These are phyloP conservation scores for Coccomyxa sp. DNA, from an alignment of 139 green algal species.

Conservation along the genomic window DNA sequence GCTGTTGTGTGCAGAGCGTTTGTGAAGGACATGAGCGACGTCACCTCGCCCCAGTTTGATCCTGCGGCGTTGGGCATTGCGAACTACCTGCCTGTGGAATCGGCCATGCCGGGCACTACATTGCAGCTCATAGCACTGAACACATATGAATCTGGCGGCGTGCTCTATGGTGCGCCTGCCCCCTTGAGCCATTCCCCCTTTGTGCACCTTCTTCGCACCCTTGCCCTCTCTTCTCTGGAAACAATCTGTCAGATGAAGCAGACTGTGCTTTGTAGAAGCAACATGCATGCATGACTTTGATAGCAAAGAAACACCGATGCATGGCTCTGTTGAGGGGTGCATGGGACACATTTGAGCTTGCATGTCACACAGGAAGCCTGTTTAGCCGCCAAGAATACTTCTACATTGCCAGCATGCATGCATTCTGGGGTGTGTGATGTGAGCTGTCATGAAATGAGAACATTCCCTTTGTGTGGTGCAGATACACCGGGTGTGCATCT, in stretches of 20 bases:
- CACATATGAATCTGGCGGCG: constrained; percentile 70
- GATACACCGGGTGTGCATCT: constrained; percentile 95
- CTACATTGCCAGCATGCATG: no score
- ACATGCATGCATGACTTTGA: not conserved
- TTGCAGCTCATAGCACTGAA: constrained; percentile 67
- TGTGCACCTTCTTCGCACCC: not conserved
- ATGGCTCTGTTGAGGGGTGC: not conserved
- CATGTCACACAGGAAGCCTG: no score
- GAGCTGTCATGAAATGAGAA: not conserved
- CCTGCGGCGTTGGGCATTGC: constrained; percentile 24
- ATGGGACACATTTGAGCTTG: no score
- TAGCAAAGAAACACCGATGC: not conserved
- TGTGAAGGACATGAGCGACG: constrained; percentile 19
- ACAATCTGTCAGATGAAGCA: not conserved
- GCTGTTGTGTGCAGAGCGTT: not conserved
- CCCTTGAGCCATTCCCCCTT: not conserved
- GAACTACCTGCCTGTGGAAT: constrained; percentile 72
- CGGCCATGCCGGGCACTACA: constrained; percentile 80
- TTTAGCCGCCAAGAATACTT: no score
- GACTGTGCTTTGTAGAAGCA: not conserved
- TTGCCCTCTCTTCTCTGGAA: not conserved
- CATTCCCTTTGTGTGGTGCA: constrained; percentile 13
- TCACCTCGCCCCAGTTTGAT: constrained; percentile 49
- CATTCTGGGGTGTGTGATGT: no score
- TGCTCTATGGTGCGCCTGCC: constrained; percentile 48